These are phyloP conservation scores for Neofusicoccum laricinum DNA, from an alignment of 2,329 filamentous ascomycete species.

Conservation along the genomic window DNA sequence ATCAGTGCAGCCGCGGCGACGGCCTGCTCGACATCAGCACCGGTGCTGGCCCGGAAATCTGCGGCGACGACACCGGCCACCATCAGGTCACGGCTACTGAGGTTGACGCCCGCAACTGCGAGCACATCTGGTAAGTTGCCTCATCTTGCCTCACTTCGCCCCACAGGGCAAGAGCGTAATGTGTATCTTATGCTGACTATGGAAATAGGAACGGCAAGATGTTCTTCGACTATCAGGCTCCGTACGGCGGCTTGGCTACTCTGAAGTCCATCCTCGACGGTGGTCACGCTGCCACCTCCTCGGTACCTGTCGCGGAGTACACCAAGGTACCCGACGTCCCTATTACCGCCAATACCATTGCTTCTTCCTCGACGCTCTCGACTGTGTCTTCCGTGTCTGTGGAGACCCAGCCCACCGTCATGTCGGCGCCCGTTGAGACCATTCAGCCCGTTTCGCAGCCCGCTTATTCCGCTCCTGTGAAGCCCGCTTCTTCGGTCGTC, in stretches of 20 bases:
- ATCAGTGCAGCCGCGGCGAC: conserved; percentile 43
- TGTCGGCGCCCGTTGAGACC: no score
- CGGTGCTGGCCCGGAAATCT: conserved; percentile 10
- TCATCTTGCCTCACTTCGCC: not conserved
- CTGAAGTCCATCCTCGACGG: not conserved
- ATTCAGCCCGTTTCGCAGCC: not conserved
- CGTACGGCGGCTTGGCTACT: not conserved
- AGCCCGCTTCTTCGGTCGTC: not conserved
- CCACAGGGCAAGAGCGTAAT: not conserved
- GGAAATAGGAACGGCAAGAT: not conserved
- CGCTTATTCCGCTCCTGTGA: not conserved
- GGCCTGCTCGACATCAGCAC: conserved; percentile 11
- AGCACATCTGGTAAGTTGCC: conserved; percentile 3
- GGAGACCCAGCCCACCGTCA: no score
- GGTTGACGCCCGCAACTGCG: not conserved
- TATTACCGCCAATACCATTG: not conserved
- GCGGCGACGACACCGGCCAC: conserved; percentile 3
- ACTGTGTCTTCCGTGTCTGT: no score
- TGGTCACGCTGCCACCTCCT: no score
- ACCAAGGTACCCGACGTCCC: not conserved
- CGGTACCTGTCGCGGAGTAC: no score
- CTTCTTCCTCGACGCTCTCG: not conserved
- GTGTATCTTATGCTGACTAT: not conserved
- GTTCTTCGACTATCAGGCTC: not conserved
- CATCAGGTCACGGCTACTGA: not conserved